Base-by-base conservation (phyloP, 1,284 basidiomycete genomes). In the Ustilago vetiveriae region DNA sequence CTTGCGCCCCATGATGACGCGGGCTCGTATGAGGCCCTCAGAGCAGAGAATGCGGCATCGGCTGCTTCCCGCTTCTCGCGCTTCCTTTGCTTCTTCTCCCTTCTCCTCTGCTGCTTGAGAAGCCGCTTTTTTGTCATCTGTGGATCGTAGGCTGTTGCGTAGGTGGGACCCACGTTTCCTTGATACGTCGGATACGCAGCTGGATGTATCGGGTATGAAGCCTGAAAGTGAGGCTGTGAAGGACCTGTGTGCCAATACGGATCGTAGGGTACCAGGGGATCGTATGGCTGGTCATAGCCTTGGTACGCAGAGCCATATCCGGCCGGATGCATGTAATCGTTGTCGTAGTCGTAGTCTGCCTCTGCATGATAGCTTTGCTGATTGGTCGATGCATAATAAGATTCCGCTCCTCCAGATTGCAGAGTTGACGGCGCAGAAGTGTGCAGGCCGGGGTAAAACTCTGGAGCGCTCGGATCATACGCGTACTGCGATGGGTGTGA, bases 41-140 rank as follows among this genome's bases (percentile, higher is more conserved):
- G 6, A 16, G 41, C 35, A 19, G n/a, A 6, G 17, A 29, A 21
- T 2, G 46, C 51, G 13, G 52, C 47, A 30, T 41, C 35, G 6
- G 50, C 44, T 21, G 55, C 62, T 58, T 47, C 41, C 35, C 50
- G 38, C 37, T 35, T 17, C 14, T 52, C 43, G 26, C 49, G 52
- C 47, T 60, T 60, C 21, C 38, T 51, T n/a, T 35, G 53, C 42
- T 55, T 56, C 39, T 63, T 69, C 19, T 53, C 51, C 38, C 46
- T 38, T 29, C 41, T 63, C 42, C 48, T 63, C 21, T 63, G 50
- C 35, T 63, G 50, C 59, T 57, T 58, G 17, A 40, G 35, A 4
- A 67, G 43, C 3, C 36, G 39, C 36, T 55, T 58, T 7, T 46
- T 22, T 17, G 9, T 38, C 54, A 54, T 50, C 16, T 37, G 32